Conservation (phyloP, 768 basidiomycete genomes). For the Boletus patriciae region DNA sequence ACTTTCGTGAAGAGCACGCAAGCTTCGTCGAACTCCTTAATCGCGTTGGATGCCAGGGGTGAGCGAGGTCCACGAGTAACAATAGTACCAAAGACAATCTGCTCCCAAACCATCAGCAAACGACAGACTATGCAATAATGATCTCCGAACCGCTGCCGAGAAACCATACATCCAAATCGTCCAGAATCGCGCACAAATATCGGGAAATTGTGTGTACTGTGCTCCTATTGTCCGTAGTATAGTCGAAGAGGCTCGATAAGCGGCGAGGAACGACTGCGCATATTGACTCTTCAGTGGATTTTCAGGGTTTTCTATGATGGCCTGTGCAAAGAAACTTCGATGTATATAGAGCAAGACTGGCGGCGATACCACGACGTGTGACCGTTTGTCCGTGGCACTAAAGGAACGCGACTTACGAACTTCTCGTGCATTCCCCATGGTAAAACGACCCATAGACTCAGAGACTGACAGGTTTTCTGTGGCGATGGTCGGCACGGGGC, state of each 20-base stretch:
- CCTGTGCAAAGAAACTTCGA: slow-evolving; percentile 69
- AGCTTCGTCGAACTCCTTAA: slow-evolving; percentile 68
- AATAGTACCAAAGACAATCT: slow-evolving; percentile 80
- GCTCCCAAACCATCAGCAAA: slow-evolving; percentile 2
- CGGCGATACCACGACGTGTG: slow-evolving; percentile 2
- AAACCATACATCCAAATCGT: slow-evolving; percentile 62
- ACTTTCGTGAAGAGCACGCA: slow-evolving; percentile 66
- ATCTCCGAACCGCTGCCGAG: slow-evolving; percentile 47
- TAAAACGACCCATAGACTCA: slow-evolving; percentile 40
- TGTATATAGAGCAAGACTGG: slow-evolving; percentile 64
- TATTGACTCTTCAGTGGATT: slow-evolving; percentile 68
- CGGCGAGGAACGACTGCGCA: slow-evolving; percentile 62
- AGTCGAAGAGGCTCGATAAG: slow-evolving; percentile 57
- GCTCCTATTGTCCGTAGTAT: slow-evolving; percentile 53
- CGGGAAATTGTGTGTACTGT: slow-evolving; percentile 48
- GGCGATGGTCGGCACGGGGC: slow-evolving; percentile 12
- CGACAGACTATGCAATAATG: background rate
- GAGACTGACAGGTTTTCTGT: slow-evolving; percentile 18
- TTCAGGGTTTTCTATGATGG: slow-evolving; percentile 62
- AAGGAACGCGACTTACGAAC: slow-evolving; percentile 32
- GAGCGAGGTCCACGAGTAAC: slow-evolving; percentile 73
- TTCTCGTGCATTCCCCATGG: slow-evolving; percentile 38
- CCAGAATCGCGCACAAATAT: slow-evolving; percentile 57
- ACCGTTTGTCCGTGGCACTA: background rate
- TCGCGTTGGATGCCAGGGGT: slow-evolving; percentile 63